Base-by-base conservation (phyloP, 768 basidiomycete species). In the Leccinellum luteum region DNA sequence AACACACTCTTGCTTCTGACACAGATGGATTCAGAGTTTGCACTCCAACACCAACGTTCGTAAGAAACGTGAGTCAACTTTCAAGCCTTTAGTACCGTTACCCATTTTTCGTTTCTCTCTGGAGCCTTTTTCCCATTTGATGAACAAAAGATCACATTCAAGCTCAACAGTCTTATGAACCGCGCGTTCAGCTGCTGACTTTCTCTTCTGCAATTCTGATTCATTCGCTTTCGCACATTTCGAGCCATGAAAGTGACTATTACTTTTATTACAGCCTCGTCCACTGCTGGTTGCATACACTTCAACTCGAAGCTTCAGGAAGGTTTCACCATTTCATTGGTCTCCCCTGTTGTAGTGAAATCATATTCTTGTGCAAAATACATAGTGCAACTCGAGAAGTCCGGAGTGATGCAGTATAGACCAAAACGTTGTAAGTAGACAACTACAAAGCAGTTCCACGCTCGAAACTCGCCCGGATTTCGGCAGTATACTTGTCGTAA, bases 391-490 rank as follows among this genome's bases (percentile, higher is more conserved):
- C 23, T 32, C 52, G 28, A 59, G 14, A n/a, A 45, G 56, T 48
- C 41, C 1, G 21, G 49, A 38, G 61, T 55, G 27, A 57, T 54
- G 52, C 15, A 57, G 57, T 58, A 62, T 58, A 64, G 35, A 67
- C 17, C 10, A 34, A 32, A n/a, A 34, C 1, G 6, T 13, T 19
- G 19, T 28, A 28, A 5, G 28, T 43, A 55, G 25, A 35, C 23
- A 3, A 49, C 74, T 75, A 96, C 47, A 98, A 74, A 30, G 95
- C 94, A 8, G 95, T 96, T 52, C 96, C 96, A 62, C 96, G 88
- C 71, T 99, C 96, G 80, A 98, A 98, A 74, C 94, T 98, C 23
- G 92, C 94, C 50, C 94, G 86, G 62, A 98, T 98, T 72, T 98
- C 95, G 44, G 91, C 76, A 1, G 97, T 99, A 69, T 98, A 97